These are phyloP conservation scores for Lepraria neglecta DNA, from an alignment of 495 filamentous ascomycete species.

Conservation along the genomic window DNA sequence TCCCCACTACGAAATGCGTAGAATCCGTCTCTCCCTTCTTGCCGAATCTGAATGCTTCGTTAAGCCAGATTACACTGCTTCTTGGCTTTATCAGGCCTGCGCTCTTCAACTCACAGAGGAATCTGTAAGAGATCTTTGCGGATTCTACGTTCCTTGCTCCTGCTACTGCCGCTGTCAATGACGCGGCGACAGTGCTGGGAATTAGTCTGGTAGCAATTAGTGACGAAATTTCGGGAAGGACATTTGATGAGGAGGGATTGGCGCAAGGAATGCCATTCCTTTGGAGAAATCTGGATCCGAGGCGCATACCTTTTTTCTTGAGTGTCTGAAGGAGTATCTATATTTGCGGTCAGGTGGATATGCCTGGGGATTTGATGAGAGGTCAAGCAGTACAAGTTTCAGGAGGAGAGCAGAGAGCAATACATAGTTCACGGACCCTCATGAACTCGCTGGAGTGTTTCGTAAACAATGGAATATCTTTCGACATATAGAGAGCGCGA, in stretches of 20 bases:
- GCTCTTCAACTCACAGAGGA: conserved; percentile 24
- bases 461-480: too few species aligned
- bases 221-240: conserved; percentile 24
- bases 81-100: conserved; percentile 31
- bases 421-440: too few species aligned
- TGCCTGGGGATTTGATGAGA: too few species aligned
- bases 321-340: background rate
- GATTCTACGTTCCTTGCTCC: conserved; percentile 10
- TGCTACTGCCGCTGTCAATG: conserved; percentile 7
- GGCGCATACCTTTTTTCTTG: conserved; percentile 25
- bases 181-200: conserved; percentile 19
- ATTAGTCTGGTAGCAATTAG: conserved; percentile 31
- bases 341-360: too few species aligned
- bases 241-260: conserved; percentile 34
- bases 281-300: conserved; percentile 33
- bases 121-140: conserved; percentile 33
- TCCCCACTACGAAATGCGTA: conserved; percentile 34
- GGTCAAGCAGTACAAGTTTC: too few species aligned
- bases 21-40: conserved; percentile 29
- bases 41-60: conserved; percentile 26
- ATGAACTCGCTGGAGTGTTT: too few species aligned
- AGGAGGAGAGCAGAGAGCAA: too few species aligned
- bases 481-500: too few species aligned
- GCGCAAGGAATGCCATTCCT: conserved; percentile 38
- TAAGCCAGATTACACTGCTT: conserved; percentile 27